A percentile compares a stretch with the other conserved stretches of the same genome.
Conservation (phyloP, 495 filamentous ascomycete species). For the Talaromyces liani region DNA sequence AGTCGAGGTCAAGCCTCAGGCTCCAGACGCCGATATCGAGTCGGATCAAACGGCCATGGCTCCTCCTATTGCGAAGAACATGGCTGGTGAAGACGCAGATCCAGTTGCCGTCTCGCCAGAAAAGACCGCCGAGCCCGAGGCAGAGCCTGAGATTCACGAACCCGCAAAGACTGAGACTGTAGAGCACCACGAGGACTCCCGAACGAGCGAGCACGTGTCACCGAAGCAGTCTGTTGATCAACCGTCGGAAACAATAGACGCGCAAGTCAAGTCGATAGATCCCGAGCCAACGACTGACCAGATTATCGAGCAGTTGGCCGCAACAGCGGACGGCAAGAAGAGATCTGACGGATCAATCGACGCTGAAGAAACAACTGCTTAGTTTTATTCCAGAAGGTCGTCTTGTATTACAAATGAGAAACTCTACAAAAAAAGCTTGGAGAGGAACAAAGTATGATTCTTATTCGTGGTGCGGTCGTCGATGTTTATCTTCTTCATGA, state of each 20-base stretch:
- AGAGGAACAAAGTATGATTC: not conserved
- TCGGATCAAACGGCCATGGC: constrained; percentile 19
- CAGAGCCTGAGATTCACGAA: constrained; percentile 2
- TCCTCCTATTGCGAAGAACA: constrained; percentile 43
- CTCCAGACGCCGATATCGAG: constrained; percentile 21
- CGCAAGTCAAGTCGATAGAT: not conserved
- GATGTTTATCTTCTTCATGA: not conserved
- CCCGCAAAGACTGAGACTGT: not conserved
- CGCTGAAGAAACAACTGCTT: not conserved
- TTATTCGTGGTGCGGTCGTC: not conserved
- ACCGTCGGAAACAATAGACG: not conserved
- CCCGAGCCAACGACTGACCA: constrained; percentile 14
- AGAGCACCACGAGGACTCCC: constrained; percentile 1
- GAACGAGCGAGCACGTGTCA: constrained; percentile 4
- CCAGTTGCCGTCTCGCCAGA: constrained; percentile 13
- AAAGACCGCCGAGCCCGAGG: not conserved
- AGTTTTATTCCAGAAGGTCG: not conserved
- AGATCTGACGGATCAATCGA: constrained; percentile 20
- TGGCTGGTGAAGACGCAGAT: constrained; percentile 47
- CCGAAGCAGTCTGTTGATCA: constrained; percentile 7
- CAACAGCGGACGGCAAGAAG: constrained; percentile 27
- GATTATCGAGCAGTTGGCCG: constrained; percentile 20
- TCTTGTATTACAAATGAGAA: not conserved
- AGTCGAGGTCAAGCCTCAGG: constrained; percentile 15
- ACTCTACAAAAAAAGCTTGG: not conserved